Base-by-base conservation (phyloP, 371 early-diverging fungal genomes). In the Saksenaea vasiformis region DNA sequence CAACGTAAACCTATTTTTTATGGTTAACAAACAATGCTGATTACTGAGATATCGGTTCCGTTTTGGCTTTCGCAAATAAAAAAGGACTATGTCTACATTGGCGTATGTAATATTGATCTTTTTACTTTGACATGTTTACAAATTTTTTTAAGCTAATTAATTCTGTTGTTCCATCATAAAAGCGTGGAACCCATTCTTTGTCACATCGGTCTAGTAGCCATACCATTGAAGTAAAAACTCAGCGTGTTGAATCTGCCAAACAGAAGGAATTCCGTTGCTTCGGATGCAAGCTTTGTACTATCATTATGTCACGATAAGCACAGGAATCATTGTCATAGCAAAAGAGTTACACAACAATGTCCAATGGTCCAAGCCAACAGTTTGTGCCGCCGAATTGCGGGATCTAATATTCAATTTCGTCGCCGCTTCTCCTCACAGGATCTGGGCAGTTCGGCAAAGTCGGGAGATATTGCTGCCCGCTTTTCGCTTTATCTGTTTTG, bases 371-470 rank as follows among this genome's bases (percentile, higher is more conserved):
- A 22, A 47, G 51, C 51, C 27, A 22, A 47, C 10, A 47, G 22
- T 22, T 47, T 22, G 51, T 47, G 51, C 51, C 51, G n/a, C 51
- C 51, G 51, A 47, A 22, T 47, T 47, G 51, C 51, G 51, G 51
- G 51, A 47, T 47, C 51, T 24, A 47, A n/a, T n/a, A 22, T 22
- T 19, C n/a, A 3, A 47, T 47, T 47, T 47, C 51, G 51, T 19
- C 51, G 22, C 51, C 51, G 51, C 51, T 47, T 17, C 22, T 47
- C 10, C 24, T 2, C 22, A 31, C 22, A 47, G 51, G 22, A 22
- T 22, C 51, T 47, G 51, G 22, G 51, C n/a, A 47, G 24, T 22
- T 47, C 51, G 51, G 51, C 22, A n/a, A 22, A 47, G 51, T 47
- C 51, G 51, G 51, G 7, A 47, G 22, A 8, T 22, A 47, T 19